Percentiles rank a stretch among this genome's conserved stretches.
Conservation (phyloP, 2,329 filamentous ascomycete species). For the Albophoma yamanashiensis region DNA sequence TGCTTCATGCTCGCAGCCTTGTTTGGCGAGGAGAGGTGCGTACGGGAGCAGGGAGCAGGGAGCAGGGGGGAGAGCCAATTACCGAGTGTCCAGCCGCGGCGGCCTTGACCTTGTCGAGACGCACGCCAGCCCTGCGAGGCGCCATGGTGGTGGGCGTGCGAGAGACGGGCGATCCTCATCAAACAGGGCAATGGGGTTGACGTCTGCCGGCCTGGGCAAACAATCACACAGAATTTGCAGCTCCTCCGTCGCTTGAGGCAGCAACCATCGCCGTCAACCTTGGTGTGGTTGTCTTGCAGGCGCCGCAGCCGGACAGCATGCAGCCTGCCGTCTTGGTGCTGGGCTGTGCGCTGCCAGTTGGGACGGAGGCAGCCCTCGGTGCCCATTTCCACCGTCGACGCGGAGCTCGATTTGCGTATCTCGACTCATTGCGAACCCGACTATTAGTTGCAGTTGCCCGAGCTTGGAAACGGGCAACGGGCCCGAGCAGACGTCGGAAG, state of each 20-base stretch:
- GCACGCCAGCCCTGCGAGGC: conserved; percentile 1
- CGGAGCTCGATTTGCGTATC: neutral
- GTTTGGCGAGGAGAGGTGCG: neutral
- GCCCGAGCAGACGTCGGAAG: neutral
- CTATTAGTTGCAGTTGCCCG: neutral
- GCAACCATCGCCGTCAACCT: neutral
- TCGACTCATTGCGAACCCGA: neutral
- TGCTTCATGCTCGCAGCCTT: neutral
- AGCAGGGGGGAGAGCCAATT: neutral
- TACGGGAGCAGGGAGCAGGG: neutral
- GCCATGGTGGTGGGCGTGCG: neutral
- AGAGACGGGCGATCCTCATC: neutral
- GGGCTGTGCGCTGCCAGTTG: neutral
- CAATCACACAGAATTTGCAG: neutral
- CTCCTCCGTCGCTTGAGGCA: neutral
- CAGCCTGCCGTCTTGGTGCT: neutral
- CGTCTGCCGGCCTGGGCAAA: neutral
- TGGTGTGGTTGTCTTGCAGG: neutral
- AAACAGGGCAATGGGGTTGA: neutral
- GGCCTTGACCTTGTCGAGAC: neutral
- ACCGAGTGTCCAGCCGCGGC: neutral
- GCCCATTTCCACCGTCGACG: neutral
- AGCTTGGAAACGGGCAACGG: neutral
- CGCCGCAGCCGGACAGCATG: neutral
- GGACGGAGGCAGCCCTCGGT: neutral